Conservation (phyloP, 176 grass and related monocot genomes). For the Oryza australiensis region DNA sequence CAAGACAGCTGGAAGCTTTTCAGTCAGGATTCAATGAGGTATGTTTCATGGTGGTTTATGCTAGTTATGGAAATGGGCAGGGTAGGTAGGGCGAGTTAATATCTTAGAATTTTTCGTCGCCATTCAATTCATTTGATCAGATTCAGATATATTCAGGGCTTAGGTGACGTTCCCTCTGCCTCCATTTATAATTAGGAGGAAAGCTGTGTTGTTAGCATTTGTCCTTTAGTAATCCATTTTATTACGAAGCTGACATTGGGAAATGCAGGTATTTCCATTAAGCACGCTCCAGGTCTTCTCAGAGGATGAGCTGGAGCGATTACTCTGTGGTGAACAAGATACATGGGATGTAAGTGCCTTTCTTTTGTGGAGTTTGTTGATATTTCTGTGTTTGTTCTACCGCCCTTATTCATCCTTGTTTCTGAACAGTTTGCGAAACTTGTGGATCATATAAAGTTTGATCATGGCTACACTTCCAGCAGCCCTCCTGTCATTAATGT, state of each 20-base stretch:
- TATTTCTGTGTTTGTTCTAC: constrained; percentile 26
- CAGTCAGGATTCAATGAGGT: constrained; percentile 97
- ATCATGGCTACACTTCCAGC: constrained; percentile 88
- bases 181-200: neutral
- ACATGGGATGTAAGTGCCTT: constrained; percentile 77
- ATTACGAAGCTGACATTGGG: constrained; percentile 1
- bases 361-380: constrained; percentile 33
- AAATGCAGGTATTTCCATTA: constrained; percentile 80
- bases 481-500: constrained; percentile 83
- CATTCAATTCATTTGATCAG: neutral
- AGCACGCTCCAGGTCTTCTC: constrained; percentile 71
- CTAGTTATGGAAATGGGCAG: neutral
- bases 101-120: neutral
- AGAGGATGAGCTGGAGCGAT: constrained; percentile 76
- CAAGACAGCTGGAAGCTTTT: constrained; percentile 79
- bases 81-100: neutral
- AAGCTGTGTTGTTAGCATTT: constrained; percentile 10
- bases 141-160: constrained; percentile 16
- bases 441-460: constrained; percentile 95
- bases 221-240: constrained; percentile 12
- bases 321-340: constrained; percentile 89
- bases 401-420: constrained; percentile 45
- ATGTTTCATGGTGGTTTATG: constrained; percentile 11
- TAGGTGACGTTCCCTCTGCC: neutral
- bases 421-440: constrained; percentile 75